phyloP scores from a whole-genome alignment of 495 filamentous ascomycete genomes.

The Copromyces sp. region DNA sequence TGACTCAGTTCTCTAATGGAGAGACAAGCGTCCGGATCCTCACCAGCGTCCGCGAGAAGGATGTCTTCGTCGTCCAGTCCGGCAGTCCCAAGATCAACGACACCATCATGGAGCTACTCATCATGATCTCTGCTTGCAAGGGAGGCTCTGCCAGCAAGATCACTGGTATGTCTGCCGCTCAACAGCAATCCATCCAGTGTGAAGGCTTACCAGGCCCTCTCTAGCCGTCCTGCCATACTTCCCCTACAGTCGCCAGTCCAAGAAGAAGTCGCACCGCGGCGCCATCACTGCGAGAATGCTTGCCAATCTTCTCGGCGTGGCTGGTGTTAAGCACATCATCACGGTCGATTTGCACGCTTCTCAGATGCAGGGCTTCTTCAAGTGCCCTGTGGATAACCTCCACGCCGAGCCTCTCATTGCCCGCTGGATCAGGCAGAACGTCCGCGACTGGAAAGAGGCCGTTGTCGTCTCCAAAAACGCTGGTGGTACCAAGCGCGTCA shows the following conservation, averaged over 20 bases:
- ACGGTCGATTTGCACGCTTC: slow-evolving; percentile 94
- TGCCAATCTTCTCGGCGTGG: slow-evolving; percentile 85
- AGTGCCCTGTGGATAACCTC: slow-evolving; percentile 93
- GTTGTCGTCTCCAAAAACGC: slow-evolving; percentile 98
- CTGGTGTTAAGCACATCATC: slow-evolving; percentile 93
- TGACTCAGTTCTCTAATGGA: slow-evolving; percentile 58
- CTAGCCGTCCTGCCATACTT: slow-evolving; percentile 97
- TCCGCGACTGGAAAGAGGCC: slow-evolving; percentile 76
- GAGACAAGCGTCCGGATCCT: slow-evolving; percentile 93
- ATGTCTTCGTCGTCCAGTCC: slow-evolving; percentile 98
- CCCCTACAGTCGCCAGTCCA: slow-evolving; percentile 95
- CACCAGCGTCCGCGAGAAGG: slow-evolving; percentile 90
- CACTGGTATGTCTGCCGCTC: slow-evolving; percentile 56
- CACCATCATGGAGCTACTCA: slow-evolving; percentile 95
- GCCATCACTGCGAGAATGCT: slow-evolving; percentile 96
- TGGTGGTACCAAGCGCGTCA: slow-evolving; percentile 91
- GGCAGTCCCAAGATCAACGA: slow-evolving; percentile 96
- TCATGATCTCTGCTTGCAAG: slow-evolving; percentile 98
- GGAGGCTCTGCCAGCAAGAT: slow-evolving; percentile 95
- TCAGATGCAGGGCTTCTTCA: slow-evolving; percentile 99
- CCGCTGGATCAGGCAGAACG: slow-evolving; percentile 85
- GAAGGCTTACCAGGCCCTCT: slow-evolving; percentile 10
- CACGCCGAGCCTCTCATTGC: slow-evolving; percentile 94
- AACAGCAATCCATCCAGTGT: slow-evolving; percentile 1
- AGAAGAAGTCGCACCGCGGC: slow-evolving; percentile 95